Evolutionary conservation across 202 grass and related monocot species (phyloP).

Genomic region (Panicum virgatum): DNA sequence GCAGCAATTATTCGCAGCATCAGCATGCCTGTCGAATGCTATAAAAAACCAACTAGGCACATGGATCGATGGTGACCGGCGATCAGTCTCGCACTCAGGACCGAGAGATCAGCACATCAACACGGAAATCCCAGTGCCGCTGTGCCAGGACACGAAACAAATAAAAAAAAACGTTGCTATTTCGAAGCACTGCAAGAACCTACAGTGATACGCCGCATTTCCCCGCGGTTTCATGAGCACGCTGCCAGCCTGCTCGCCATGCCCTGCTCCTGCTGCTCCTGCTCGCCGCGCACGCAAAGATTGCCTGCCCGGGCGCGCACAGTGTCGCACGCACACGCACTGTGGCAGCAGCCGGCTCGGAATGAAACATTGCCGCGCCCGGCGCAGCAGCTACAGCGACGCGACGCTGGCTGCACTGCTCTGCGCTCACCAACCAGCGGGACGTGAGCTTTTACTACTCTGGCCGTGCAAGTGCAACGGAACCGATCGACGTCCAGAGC

Average conservation of each 20-base stretch:
- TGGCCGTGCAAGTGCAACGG: neutral
- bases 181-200: neutral
- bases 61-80: neutral
- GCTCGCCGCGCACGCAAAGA: conserved; percentile 3
- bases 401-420: neutral
- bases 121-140: neutral
- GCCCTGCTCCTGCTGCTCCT: neutral
- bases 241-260: too few relatives aligned
- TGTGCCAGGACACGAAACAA: neutral
- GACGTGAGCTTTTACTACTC: neutral
- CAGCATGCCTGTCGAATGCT: neutral
- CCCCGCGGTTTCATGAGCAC: neutral
- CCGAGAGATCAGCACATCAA: neutral
- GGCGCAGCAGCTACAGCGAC: neutral
- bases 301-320: neutral
- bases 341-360: neutral
- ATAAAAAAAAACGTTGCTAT: neutral
- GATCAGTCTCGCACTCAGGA: neutral
- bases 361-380: conserved; percentile 6
- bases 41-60: neutral
- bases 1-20: neutral
- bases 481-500: neutral
- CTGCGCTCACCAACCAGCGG: neutral
- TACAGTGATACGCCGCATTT: neutral
- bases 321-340: neutral